Evolutionary conservation across 225 moss, liverwort and hornwort species (phyloP).

Genomic region (Polytrichum commune): DNA sequence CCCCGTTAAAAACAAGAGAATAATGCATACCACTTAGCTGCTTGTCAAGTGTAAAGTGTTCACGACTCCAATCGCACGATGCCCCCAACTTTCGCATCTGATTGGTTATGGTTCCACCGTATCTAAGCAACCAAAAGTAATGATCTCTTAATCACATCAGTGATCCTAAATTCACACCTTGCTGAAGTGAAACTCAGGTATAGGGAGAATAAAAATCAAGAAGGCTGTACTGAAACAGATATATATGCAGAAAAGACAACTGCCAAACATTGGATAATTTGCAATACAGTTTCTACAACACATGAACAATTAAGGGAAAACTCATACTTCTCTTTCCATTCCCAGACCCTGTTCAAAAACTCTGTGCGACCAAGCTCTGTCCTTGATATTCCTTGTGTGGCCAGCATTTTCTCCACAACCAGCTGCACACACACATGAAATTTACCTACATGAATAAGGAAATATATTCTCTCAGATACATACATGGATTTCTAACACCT

Average conservation of each 20-base stretch:
- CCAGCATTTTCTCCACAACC: slow-evolving; percentile 90
- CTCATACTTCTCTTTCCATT: slow-evolving; percentile 86
- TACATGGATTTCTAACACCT: too few species aligned
- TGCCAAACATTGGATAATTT: too few species aligned
- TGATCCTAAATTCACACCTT: too few species aligned
- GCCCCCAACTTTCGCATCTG: slow-evolving; percentile 91
- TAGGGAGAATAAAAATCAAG: too few species aligned
- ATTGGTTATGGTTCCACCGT: slow-evolving; percentile 78
- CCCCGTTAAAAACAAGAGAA: not conserved
- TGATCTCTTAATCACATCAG: too few species aligned
- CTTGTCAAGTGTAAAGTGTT: slow-evolving; percentile 87
- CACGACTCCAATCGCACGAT: slow-evolving; percentile 96
- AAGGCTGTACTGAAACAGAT: too few species aligned
- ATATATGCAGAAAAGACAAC: too few species aligned
- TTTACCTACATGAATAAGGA: too few species aligned
- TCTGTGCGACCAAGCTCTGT: slow-evolving; percentile 81
- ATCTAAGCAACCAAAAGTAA: slow-evolving; percentile 23
- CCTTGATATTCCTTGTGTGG: slow-evolving; percentile 71
- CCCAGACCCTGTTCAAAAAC: slow-evolving; percentile 86
- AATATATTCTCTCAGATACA: too few species aligned
- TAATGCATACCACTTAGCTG: slow-evolving; percentile 66
- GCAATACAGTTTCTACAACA: not conserved
- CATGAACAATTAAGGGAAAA: not conserved
- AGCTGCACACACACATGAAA: slow-evolving; percentile 40
- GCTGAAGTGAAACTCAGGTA: too few species aligned